phyloP scores from a whole-genome alignment of 768 basidiomycete species.

The Termitomyces sp. region DNA sequence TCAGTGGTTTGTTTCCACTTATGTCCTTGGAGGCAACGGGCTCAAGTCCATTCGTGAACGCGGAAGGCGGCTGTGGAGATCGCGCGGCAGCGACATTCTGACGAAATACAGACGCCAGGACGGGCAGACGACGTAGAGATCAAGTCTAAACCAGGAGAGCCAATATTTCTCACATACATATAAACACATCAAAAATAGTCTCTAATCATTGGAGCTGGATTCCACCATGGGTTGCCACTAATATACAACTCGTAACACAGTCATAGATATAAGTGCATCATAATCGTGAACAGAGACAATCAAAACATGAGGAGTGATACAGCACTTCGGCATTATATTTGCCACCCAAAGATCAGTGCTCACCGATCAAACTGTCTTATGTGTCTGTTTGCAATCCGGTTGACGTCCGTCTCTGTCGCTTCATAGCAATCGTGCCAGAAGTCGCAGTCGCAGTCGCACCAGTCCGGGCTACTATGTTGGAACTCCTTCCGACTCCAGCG shows the following conservation, averaged over 20 bases:
- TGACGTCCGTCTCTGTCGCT: constrained; percentile 79
- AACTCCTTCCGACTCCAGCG: constrained; percentile 32
- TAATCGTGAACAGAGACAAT: constrained; percentile 4
- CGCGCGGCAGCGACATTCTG: constrained; percentile 41
- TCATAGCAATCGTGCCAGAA: constrained; percentile 48
- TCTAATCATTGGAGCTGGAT: constrained; percentile 4
- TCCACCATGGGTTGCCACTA: constrained; percentile 10
- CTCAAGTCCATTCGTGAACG: constrained; percentile 48
- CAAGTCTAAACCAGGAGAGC: not conserved
- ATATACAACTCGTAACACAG: constrained; percentile 8
- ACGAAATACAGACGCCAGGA: constrained; percentile 65
- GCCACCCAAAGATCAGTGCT: constrained; percentile 13
- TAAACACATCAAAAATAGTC: constrained; percentile 11
- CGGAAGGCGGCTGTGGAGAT: constrained; percentile 31
- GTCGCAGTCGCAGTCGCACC: constrained; percentile 25
- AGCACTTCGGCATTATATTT: constrained; percentile 23
- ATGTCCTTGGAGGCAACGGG: constrained; percentile 53
- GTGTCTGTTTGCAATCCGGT: constrained; percentile 40
- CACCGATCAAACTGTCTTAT: constrained; percentile 11
- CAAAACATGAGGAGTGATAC: constrained; percentile 24
- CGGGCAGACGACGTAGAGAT: constrained; percentile 26
- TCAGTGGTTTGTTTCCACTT: constrained; percentile 28
- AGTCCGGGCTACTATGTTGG: constrained; percentile 13
- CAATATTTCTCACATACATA: constrained; percentile 10
- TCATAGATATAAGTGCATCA: constrained; percentile 2